Base-by-base conservation (phyloP, 2,329 filamentous ascomycete species). In the Claviceps digitariae region DNA sequence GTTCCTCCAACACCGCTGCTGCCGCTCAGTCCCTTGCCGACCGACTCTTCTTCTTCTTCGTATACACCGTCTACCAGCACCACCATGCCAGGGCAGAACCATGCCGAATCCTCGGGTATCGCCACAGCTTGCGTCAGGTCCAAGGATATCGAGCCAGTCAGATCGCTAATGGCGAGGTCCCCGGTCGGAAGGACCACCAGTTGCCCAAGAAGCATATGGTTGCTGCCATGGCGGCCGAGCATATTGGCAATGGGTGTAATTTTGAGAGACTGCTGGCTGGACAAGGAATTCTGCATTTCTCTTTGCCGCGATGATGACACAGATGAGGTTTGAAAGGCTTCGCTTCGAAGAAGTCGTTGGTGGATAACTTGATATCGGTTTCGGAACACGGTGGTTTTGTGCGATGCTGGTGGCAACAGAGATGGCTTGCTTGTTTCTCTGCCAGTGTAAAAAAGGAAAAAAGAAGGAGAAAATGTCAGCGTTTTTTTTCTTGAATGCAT, bases 31-130 rank as follows among this genome's bases (percentile, higher is more conserved):
- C 81, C 82, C 21, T 82, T 83, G 17, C 84, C 83, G 1, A 76
- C 71, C 21, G 81, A 83, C 57, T 83, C 79, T 56, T 90, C 88
- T 61, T 95, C 90, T 66, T 97, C 93, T 65, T 95, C 90, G 63
- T 98, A 98, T n/a, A 91, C 83, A 7, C 93, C 93, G 62, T 98
- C 93, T 0, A 96, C 82, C 0, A 98, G 77, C 3, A 97, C 87
- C 48, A 98, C 87, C 90, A 97, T 97, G 3, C 94, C 94, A 0
- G 93, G 90, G 5, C 85, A 83, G 64, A 96, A 96, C 86, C 90
- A 98, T 4, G 87, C 85, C 25, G 87, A 89, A 63, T 91, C 84
- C 56, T 89, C 83, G 0, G 90, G 90, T 53, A 96, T 84, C 15
- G 86, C 82, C 23, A 83, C 82, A 0, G 91, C 88, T 62, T 91